Evolutionary conservation across 805 yeast genomes (phyloP).

Genomic region (Zygotorulaspora chibaensis): DNA sequence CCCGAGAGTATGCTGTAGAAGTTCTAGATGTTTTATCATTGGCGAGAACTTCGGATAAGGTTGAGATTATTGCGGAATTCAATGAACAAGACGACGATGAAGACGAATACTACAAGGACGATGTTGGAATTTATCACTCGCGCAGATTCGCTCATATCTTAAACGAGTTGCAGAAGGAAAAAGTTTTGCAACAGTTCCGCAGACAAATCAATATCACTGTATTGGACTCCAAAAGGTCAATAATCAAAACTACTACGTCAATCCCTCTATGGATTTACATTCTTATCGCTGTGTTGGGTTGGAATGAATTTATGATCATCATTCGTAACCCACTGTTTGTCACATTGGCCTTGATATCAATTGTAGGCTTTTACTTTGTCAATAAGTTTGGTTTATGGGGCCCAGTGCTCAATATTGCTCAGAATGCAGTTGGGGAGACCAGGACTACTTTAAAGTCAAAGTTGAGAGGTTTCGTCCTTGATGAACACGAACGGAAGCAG

Average conservation of each 20-base stretch:
- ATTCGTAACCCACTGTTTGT: constrained; percentile 82
- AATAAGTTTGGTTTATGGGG: constrained; percentile 70
- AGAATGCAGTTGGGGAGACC: constrained; percentile 55
- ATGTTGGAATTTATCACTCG: constrained; percentile 39
- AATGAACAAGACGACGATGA: constrained; percentile 37
- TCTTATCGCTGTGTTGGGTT: constrained; percentile 72
- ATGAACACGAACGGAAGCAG: constrained; percentile 39
- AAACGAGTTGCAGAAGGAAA: constrained; percentile 51
- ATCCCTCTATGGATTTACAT: constrained; percentile 82
- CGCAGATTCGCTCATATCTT: constrained; percentile 55
- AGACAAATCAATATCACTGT: constrained; percentile 74
- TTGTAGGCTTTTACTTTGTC: constrained; percentile 62
- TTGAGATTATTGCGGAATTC: constrained; percentile 57
- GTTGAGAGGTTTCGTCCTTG: constrained; percentile 54
- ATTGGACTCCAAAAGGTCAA: constrained; percentile 84
- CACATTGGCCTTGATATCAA: constrained; percentile 51
- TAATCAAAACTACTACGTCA: constrained; percentile 67
- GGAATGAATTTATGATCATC: constrained; percentile 92
- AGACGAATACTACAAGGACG: constrained; percentile 37
- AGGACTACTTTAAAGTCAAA: constrained; percentile 52
- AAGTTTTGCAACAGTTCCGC: constrained; percentile 56
- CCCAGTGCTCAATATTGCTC: constrained; percentile 61
- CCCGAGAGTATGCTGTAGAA: constrained; percentile 54
- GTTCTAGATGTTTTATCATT: constrained; percentile 56
- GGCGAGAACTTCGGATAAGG: constrained; percentile 50